Conservation (phyloP, 129 eudicot species). For the Silybum marianum region DNA sequence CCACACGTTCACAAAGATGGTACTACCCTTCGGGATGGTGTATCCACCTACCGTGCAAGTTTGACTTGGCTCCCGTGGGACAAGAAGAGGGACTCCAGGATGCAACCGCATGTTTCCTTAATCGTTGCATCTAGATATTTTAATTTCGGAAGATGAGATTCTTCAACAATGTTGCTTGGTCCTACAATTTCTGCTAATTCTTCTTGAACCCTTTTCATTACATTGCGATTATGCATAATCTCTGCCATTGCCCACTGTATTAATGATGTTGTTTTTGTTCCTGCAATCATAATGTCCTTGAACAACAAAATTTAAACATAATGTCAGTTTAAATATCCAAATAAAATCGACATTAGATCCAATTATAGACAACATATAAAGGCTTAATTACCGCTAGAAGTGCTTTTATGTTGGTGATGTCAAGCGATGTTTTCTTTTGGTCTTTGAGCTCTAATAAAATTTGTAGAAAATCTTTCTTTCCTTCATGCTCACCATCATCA, state of each 20-base stretch:
- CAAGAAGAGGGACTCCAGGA: constrained; percentile 1
- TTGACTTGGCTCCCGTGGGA: constrained; percentile 14
- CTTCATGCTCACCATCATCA: not conserved
- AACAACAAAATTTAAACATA: not conserved
- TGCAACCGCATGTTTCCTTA: constrained; percentile 11
- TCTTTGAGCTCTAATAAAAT: constrained; percentile 8
- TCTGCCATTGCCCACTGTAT: constrained; percentile 14
- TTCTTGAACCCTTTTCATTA: constrained; percentile 28
- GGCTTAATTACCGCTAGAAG: not conserved
- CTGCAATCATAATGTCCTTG: constrained; percentile 24
- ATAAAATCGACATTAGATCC: too few relatives aligned
- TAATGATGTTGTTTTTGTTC: constrained; percentile 18
- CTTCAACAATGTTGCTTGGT: constrained; percentile 7
- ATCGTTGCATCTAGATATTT: constrained; percentile 15
- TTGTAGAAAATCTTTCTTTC: constrained; percentile 9
- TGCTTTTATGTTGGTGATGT: not conserved
- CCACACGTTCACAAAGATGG: constrained; percentile 12
- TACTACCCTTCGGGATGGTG: constrained; percentile 17
- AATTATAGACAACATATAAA: not conserved
- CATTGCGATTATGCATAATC: constrained; percentile 1
- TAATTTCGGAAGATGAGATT: constrained; percentile 16
- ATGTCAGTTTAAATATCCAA: not conserved
- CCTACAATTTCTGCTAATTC: constrained; percentile 21
- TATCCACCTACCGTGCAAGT: constrained; percentile 5
- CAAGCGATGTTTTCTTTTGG: not conserved